Evolutionary conservation across 2,329 filamentous ascomycete genomes (phyloP), one percentile per base, ranked within the genome.

Genomic region (Pseudogymnoascus sp.): DNA sequence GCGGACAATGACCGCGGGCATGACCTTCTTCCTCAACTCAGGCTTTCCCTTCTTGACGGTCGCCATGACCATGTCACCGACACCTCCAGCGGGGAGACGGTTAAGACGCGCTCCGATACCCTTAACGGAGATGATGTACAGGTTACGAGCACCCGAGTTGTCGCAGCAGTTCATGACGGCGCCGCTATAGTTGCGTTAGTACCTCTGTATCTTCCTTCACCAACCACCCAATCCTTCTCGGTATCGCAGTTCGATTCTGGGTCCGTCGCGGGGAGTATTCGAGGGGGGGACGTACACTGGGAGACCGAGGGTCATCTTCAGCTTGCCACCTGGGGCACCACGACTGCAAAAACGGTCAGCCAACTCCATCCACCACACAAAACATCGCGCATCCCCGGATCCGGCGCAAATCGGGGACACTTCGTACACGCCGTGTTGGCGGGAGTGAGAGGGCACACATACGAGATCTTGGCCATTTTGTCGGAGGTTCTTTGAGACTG

Each of bases 41-140:
- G 96, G 96, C 91, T 99, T 99, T 83, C 96, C 95, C 91, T 99
- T 97, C 91, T 99, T 97, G 83, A 97, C 95, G 72, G 95, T 97
- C 72, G 93, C 93, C 93, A 99, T 97, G 78, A 97, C 95, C 95
- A 97, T 97, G 86, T 97, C 95, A 76, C 95, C 95, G 75, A 97
- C 93, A 86, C 95, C 95, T 73, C 90, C 95, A 76, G 95, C 93
- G 73, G 93, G 93, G 77, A 99, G 87, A 80, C 93, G 88, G 88
- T 97, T 97, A 75, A 97, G 89, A 74, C 93, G 92, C 73, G 93
- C 93, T 85, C 93, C 93, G 77, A 95, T 92, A 82, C 93, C 93
- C 87, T 96, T 96, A 83, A 99, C 93, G 80, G 93, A 90, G 84
- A 99, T 97, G 87, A 97, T 97, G 91, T 97, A 99, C 72, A 99